Conservation (phyloP, 768 basidiomycete species). For the Termitomyces sp. region DNA sequence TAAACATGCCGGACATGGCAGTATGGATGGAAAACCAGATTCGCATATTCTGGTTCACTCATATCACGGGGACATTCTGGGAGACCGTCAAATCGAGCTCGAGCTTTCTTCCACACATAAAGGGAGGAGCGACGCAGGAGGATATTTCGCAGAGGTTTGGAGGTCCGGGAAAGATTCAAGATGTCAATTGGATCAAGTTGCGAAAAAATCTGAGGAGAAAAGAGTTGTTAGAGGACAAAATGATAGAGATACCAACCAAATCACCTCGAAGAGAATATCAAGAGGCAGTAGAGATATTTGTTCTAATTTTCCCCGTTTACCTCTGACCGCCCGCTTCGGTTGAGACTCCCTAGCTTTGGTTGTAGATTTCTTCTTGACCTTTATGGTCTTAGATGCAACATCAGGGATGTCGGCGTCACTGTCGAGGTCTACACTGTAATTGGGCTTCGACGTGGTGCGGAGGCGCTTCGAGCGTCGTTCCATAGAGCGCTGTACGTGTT, state of each 20-base stretch:
- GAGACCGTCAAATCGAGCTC: constrained; percentile 17
- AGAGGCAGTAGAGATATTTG: constrained; percentile 25
- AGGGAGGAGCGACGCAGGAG: constrained; percentile 19
- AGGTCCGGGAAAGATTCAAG: constrained; percentile 21
- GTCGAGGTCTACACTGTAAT: neutral
- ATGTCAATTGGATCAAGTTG: constrained; percentile 20
- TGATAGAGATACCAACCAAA: neutral
- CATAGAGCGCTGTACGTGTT: neutral
- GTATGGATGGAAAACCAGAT: constrained; percentile 19
- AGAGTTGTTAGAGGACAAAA: neutral
- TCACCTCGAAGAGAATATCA: constrained; percentile 21
- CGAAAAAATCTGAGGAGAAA: constrained; percentile 19
- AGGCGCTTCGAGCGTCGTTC: constrained; percentile 6
- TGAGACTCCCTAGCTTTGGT: neutral
- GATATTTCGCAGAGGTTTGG: constrained; percentile 12
- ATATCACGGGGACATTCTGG: constrained; percentile 26
- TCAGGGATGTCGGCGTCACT: neutral
- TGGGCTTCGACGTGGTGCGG: neutral
- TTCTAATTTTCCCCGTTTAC: constrained; percentile 23
- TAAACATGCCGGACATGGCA: constrained; percentile 20
- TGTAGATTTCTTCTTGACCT: neutral
- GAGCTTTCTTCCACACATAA: constrained; percentile 24
- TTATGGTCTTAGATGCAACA: neutral
- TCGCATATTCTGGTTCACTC: constrained; percentile 27
- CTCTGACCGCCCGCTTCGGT: constrained; percentile 13